phyloP scores from a whole-genome alignment of 2,329 filamentous ascomycete species.

The Fusarium marasasianum region DNA sequence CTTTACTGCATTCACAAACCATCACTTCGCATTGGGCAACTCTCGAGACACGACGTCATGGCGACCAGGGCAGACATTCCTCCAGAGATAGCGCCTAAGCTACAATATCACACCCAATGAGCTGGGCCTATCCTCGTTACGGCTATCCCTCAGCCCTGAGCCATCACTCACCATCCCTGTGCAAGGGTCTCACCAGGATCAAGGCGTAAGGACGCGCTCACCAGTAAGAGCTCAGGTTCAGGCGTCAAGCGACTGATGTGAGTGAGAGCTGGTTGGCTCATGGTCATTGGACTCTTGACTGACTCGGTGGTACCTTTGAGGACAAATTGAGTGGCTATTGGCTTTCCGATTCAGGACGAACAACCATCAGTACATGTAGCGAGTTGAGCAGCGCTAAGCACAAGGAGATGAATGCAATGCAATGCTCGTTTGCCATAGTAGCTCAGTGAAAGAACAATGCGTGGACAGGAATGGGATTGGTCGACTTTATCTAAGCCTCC shows the following conservation, averaged over 20 bases:
- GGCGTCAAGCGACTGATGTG: conserved; percentile 26
- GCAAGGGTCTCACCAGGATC: conserved; percentile 16
- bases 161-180: conserved; percentile 14
- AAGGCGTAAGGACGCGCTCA: background rate
- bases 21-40: conserved; percentile 10
- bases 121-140: conserved; percentile 23
- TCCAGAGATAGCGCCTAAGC: conserved; percentile 1
- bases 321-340: conserved; percentile 28
- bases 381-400: conserved; percentile 21
- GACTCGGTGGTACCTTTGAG: conserved; percentile 20
- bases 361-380: background rate
- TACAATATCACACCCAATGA: conserved; percentile 26
- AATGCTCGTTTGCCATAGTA: conserved; percentile 4
- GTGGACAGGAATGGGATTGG: conserved; percentile 17
- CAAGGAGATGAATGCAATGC: conserved; percentile 1
- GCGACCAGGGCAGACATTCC: conserved; percentile 12
- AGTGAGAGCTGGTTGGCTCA: conserved; percentile 9
- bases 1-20: background rate
- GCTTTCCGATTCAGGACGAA: conserved; percentile 16
- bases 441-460: background rate
- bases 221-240: conserved; percentile 13
- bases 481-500: conserved; percentile 21
- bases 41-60: conserved; percentile 27
- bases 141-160: conserved; percentile 7
- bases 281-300: conserved; percentile 18